Evolutionary conservation across 768 basidiomycete species (phyloP).

Genomic region (Lactarius pseudohatsudake): DNA sequence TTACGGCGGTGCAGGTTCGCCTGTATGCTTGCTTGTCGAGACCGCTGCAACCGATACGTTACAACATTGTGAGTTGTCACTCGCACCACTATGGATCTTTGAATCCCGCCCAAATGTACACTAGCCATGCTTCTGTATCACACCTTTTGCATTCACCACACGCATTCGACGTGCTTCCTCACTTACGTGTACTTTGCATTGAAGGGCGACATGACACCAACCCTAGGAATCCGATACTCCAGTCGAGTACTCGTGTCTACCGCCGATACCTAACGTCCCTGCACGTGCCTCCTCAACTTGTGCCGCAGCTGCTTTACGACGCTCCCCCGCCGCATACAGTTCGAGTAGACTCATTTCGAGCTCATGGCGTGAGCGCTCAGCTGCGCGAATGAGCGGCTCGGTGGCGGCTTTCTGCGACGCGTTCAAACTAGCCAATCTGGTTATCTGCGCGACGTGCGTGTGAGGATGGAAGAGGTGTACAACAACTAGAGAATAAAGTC

Average conservation of each 20-base stretch:
- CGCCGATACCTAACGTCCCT: slow-evolving; percentile 51
- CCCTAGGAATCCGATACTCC: slow-evolving; percentile 15
- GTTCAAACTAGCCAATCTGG: slow-evolving; percentile 22
- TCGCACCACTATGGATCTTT: slow-evolving; percentile 56
- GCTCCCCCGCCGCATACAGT: slow-evolving; percentile 54
- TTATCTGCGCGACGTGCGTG: slow-evolving; percentile 8
- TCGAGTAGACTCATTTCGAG: slow-evolving; percentile 61
- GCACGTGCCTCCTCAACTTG: slow-evolving; percentile 62
- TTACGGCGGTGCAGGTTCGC: slow-evolving; percentile 70
- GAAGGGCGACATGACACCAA: neutral
- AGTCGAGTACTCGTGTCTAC: slow-evolving; percentile 9
- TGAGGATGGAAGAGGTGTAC: neutral
- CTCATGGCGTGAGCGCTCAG: slow-evolving; percentile 53
- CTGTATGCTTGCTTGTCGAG: neutral
- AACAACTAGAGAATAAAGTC: neutral
- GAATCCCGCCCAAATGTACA: slow-evolving; percentile 62
- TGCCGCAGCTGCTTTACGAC: slow-evolving; percentile 55
- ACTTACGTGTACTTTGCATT: slow-evolving; percentile 1
- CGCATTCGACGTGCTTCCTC: slow-evolving; percentile 1
- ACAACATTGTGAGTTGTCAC: neutral
- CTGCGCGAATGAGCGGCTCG: slow-evolving; percentile 19
- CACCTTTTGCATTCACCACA: slow-evolving; percentile 1
- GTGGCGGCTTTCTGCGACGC: slow-evolving; percentile 20
- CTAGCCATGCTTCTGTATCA: slow-evolving; percentile 38
- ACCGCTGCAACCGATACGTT: neutral